These are phyloP conservation scores for Termitomyces sp. DNA, from an alignment of 768 basidiomycete genomes.

Conservation along the genomic window DNA sequence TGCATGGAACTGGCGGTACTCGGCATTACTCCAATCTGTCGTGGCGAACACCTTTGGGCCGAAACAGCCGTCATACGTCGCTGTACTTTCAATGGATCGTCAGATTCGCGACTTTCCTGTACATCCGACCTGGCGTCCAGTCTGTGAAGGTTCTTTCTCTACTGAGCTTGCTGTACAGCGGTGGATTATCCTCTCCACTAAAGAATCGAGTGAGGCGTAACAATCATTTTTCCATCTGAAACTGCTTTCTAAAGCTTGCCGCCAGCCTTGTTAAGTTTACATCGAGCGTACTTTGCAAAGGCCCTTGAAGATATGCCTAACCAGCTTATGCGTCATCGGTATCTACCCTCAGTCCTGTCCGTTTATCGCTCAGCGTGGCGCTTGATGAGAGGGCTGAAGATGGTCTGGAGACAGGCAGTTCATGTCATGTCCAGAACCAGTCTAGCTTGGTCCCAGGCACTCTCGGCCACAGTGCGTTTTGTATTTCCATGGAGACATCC, in stretches of 20 bases:
- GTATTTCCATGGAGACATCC: not conserved
- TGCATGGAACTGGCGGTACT: constrained; percentile 51
- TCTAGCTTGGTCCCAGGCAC: constrained; percentile 59
- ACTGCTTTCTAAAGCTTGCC: not conserved
- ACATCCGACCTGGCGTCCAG: constrained; percentile 40
- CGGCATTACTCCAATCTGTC: constrained; percentile 45
- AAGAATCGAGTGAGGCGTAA: constrained; percentile 42
- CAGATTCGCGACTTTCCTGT: constrained; percentile 57
- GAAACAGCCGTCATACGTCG: constrained; percentile 44
- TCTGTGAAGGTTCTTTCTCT: constrained; percentile 15
- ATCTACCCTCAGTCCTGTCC: constrained; percentile 65
- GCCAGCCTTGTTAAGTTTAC: constrained; percentile 57
- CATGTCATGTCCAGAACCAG: constrained; percentile 39
- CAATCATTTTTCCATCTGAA: not conserved
- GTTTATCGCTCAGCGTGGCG: constrained; percentile 72
- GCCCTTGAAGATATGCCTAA: constrained; percentile 55
- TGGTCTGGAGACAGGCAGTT: constrained; percentile 36
- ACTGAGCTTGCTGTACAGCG: constrained; percentile 32
- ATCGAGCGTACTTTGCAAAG: constrained; percentile 64
- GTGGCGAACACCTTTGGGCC: constrained; percentile 48
- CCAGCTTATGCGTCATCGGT: constrained; percentile 56
- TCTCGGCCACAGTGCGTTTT: constrained; percentile 57
- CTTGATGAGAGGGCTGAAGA: constrained; percentile 43
- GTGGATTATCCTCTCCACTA: constrained; percentile 37
- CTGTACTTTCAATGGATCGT: constrained; percentile 54